Base-by-base conservation (phyloP, 352 stramenopile species). In the Globisporangium middletonii region DNA sequence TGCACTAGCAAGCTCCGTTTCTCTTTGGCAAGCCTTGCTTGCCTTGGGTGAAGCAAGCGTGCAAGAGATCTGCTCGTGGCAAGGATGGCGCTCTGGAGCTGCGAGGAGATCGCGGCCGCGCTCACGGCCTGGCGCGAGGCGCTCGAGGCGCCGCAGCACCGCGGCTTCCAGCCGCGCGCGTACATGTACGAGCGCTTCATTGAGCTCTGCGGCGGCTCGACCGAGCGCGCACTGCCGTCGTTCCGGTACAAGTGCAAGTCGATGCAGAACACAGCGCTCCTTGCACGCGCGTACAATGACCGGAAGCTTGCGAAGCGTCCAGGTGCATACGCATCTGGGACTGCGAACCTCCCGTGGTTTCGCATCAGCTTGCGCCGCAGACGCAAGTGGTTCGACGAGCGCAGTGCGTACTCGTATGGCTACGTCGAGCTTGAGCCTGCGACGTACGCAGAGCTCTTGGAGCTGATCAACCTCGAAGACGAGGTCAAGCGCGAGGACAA, bases 111-210 rank as follows among this genome's bases (percentile, higher is more conserved):
- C 26, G 38, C 38, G 12, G 27, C 55, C 3, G 18, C 56, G 47
- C 37, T 62, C 15, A 18, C 46, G 3, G 28, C 55, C 23, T 62
- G 55, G 55, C 47, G 55, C 47, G 47, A 62, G 26, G 27, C 55
- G 23, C 55, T 62, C 27, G 37, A 46, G 16, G 38, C 27, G 16
- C 45, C 55, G 13, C 15, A 18, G 45, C 33, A 55, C 18, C 48
- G 28, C 15, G 23, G 55, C 26, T 62, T 43, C 27, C 19, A 15
- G 4, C 18, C 30, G 5, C n/a, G 46, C 18, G n/a, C 23, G 46
- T 42, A 50, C 23, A 60, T 60, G 33, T 49, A 53, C 48, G 35
- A 60, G 15, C 46, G 12, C 3, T 60, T 60, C 16, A 35, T 48
- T 3, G 23, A 55, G 16, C 55, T 26, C 48, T 55, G 55, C 35